Conservation (phyloP, 139 green algal species). For the Mesotaenium endlicherianum region DNA sequence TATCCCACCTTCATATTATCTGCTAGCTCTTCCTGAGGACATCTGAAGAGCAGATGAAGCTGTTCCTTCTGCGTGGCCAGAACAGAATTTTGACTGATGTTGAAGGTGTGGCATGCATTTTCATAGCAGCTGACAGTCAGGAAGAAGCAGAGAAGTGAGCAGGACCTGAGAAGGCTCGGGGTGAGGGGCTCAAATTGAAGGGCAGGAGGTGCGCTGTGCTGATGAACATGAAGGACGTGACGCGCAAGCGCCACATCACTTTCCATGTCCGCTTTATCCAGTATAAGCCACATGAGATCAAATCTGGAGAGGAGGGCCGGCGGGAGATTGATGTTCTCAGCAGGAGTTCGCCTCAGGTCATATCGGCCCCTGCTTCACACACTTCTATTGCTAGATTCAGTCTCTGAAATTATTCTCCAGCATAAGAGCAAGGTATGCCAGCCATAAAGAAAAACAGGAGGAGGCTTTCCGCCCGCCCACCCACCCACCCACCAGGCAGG, state of each 20-base stretch:
- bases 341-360: constrained; percentile 79
- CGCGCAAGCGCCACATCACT: constrained; percentile 75
- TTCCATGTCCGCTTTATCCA: constrained; percentile 79
- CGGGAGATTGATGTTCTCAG: constrained; percentile 98
- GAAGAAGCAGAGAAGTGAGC: too few relatives aligned
- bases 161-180: constrained; percentile 11
- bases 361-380: constrained; percentile 83
- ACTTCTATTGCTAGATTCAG: too few relatives aligned
- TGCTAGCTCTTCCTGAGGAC: not conserved
- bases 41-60: too few relatives aligned
- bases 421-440: too few relatives aligned
- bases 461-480: too few relatives aligned
- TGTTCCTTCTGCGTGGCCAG: too few relatives aligned
- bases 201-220: constrained; percentile 30
- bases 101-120: too few relatives aligned
- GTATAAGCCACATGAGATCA: constrained; percentile 97
- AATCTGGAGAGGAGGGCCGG: constrained; percentile 89
- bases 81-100: too few relatives aligned
- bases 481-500: constrained; percentile 73
- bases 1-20: not conserved
- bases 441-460: too few relatives aligned
- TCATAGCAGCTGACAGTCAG: too few relatives aligned
- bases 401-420: too few relatives aligned
- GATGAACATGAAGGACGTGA: constrained; percentile 93
- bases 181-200: constrained; percentile 50